Evolutionary conservation across 768 basidiomycete species (phyloP), one percentile per base, ranked within the genome.

Genomic region (Strobilomyces confusus): DNA sequence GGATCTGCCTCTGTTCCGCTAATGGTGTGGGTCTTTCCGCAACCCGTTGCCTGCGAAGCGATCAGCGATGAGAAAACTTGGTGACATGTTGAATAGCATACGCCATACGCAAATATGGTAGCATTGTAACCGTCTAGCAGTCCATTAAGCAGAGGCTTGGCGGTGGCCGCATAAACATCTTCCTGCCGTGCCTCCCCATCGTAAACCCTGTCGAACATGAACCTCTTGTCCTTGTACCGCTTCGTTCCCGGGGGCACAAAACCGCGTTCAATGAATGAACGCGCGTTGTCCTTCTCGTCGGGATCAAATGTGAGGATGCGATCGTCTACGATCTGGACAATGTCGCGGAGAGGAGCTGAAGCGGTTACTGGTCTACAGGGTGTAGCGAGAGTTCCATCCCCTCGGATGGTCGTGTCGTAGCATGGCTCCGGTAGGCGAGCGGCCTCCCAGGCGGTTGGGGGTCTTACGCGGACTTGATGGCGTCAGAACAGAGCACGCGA

Each of bases 1-100:
- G 92, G 92, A 68, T 95, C 89, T 20, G 69, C 67, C 42, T 88
- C 86, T 34, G 89, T 87, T 52, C 95, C 95, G 63, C 93, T 97
- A 69, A 99, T 98, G 19, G 97, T 99, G 71, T 98, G 95, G 5
- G 97, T 99, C 73, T 99, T 99, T 58, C 97, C 97, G 68, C 97
- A 98, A n/a, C 97, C 97, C n/a, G 97, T 98, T 22, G 97, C 97
- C 97, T 98, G 64, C 19, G 40, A 52, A 41, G 56, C 48, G 44
- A 59, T 63, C 49, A 46, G 58, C 44, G 26, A 59, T 26, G 50
- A 48, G 23, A 54, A 20, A 30, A 19, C 15, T 23, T 47, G 23
- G 49, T 19, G 36, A 34, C 9, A 45, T 52, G 48, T 47, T 36
- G 37, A 56, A 57, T 43, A 51, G 76, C 90, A 69, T 70, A 98